phyloP scores from a whole-genome alignment of 78 protist genomes.

The Isochrysis galbana region DNA sequence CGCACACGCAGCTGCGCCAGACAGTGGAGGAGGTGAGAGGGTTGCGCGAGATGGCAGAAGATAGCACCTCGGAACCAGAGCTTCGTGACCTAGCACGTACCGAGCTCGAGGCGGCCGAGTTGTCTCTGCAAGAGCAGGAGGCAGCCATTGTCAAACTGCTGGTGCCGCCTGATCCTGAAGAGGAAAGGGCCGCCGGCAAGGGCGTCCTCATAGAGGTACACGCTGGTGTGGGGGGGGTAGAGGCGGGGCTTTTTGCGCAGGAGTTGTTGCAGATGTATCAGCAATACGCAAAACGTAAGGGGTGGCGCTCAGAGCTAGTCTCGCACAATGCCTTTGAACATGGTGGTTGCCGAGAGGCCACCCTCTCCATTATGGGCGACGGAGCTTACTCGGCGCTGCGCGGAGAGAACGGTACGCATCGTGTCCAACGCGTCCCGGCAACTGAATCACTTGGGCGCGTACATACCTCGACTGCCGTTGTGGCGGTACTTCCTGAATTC shows the following conservation, averaged over 20 bases:
- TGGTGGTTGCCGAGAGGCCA: conserved; percentile 77
- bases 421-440: conserved; percentile 92
- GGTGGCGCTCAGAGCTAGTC: conserved; percentile 72
- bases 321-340: conserved; percentile 2
- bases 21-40: neutral
- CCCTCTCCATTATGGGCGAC: conserved; percentile 55
- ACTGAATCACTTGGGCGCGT: conserved; percentile 85
- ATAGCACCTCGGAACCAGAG: neutral
- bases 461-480: conserved; percentile 86
- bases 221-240: neutral
- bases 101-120: neutral
- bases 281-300: conserved; percentile 35
- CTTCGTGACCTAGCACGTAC: neutral
- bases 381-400: conserved; percentile 72
- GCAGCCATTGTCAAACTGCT: neutral
- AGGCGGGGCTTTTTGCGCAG: conserved; percentile 34
- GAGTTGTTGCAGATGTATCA: conserved; percentile 81
- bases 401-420: conserved; percentile 89
- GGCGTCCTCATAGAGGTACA: neutral
- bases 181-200: neutral
- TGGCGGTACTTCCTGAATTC: conserved; percentile 81
- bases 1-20: neutral
- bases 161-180: neutral
- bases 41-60: neutral
- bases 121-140: neutral